Evolutionary conservation across 2,329 filamentous ascomycete genomes (phyloP).

Genomic region (Bipolaris cookei): DNA sequence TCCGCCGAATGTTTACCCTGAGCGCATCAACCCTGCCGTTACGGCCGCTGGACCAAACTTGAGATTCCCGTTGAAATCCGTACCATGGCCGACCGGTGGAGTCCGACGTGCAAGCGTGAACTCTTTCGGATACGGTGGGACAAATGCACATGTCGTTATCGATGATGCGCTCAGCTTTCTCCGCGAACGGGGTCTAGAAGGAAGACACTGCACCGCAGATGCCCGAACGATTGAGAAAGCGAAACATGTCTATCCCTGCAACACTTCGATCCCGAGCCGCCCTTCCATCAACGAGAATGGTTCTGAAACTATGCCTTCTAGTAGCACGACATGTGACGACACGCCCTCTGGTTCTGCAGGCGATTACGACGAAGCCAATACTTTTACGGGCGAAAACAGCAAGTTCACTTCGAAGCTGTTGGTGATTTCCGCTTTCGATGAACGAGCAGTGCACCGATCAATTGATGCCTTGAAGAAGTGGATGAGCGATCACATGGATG

Average conservation of each 20-base stretch:
- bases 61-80: constrained; percentile 13
- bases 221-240: not conserved
- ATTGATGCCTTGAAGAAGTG: constrained; percentile 4
- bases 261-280: not conserved
- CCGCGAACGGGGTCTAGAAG: not conserved
- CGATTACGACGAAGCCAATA: not conserved
- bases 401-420: constrained; percentile 1
- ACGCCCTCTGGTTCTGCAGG: not conserved
- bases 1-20: constrained; percentile 15
- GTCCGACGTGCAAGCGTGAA: constrained; percentile 30
- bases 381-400: not conserved
- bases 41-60: constrained; percentile 14
- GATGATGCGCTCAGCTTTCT: constrained; percentile 23
- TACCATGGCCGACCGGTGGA: constrained; percentile 20
- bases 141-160: constrained; percentile 29
- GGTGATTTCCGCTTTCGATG: constrained; percentile 15
- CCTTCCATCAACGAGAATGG: not conserved
- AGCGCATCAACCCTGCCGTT: constrained; percentile 36
- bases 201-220: constrained; percentile 6
- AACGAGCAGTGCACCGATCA: constrained; percentile 9
- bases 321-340: not conserved
- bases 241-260: not conserved
- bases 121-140: constrained; percentile 38
- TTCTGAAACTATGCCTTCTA: not conserved
- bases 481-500: not conserved